Percentiles rank a stretch among this genome's conserved stretches.
These are phyloP conservation scores for Dactylis glomerata DNA, from an alignment of 176 grass and related monocot species.

Conservation along the genomic window DNA sequence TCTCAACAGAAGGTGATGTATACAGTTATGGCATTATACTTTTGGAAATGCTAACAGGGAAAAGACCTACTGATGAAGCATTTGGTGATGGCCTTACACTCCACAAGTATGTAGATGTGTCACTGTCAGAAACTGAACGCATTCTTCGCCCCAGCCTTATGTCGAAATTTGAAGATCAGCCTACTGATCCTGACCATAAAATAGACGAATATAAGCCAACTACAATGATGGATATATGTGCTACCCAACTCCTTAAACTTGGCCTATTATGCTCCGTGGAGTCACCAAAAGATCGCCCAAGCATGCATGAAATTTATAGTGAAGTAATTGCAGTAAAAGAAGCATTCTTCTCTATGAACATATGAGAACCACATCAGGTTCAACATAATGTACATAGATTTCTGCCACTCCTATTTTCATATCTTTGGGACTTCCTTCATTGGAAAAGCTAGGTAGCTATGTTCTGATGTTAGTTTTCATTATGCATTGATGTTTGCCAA, in stretches of 20 bases:
- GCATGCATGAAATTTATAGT: constrained; percentile 6
- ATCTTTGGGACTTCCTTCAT: too few relatives aligned
- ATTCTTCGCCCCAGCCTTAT: constrained; percentile 4
- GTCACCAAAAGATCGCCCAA: constrained; percentile 19
- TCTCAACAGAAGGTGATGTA: constrained; percentile 19
- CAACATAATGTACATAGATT: neutral
- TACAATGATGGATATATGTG: neutral
- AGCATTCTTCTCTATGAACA: neutral
- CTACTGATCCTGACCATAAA: neutral
- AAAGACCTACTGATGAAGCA: neutral
- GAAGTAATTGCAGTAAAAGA: constrained; percentile 17
- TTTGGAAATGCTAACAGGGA: neutral
- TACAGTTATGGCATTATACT: constrained; percentile 17
- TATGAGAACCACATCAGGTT: neutral
- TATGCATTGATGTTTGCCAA: too few relatives aligned
- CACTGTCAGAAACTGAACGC: neutral
- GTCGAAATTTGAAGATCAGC: neutral
- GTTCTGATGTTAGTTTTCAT: too few relatives aligned
- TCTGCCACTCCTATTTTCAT: too few relatives aligned
- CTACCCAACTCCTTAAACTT: constrained; percentile 23
- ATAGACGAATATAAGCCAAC: neutral
- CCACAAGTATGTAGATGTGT: neutral
- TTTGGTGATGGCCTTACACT: neutral
- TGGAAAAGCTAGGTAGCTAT: too few relatives aligned
- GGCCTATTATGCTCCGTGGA: constrained; percentile 17